These are phyloP conservation scores for Chlorella sp. DNA, from an alignment of 139 green algal species.

Conservation along the genomic window DNA sequence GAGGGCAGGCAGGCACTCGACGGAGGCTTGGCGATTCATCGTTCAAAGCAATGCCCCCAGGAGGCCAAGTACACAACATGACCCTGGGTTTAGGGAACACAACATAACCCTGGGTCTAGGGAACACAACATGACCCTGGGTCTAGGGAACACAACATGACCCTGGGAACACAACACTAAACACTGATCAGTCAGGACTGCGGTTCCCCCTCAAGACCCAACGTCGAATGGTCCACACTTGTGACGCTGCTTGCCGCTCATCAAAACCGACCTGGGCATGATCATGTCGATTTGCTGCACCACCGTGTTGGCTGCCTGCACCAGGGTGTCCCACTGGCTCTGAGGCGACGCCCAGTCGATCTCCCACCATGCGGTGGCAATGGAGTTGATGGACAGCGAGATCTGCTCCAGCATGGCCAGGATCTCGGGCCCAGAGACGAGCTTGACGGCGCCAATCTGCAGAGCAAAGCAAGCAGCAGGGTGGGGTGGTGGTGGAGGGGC, in stretches of 20 bases:
- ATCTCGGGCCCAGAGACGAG: background rate
- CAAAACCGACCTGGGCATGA: slow-evolving; percentile 11
- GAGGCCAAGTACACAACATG: no score
- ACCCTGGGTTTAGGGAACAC: no score
- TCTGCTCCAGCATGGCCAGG: slow-evolving; percentile 7
- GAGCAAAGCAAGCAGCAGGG: background rate
- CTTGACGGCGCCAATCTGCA: background rate
- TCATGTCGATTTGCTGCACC: slow-evolving; percentile 13
- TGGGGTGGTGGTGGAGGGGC: background rate
- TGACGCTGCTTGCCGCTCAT: background rate
- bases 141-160: no score
- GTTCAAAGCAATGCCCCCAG: no score
- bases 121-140: no score
- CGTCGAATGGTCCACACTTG: no score
- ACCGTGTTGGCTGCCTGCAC: slow-evolving; percentile 8
- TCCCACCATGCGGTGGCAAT: slow-evolving; percentile 22
- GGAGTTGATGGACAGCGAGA: background rate
- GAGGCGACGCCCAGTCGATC: slow-evolving; percentile 14
- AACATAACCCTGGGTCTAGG: no score
- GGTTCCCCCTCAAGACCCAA: no score
- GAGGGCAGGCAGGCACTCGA: no score
- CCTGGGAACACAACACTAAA: no score
- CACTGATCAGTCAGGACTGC: no score
- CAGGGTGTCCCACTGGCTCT: slow-evolving; percentile 23
- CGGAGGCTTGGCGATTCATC: no score